These are phyloP conservation scores for Exophiala spinifera DNA, from an alignment of 2,329 filamentous ascomycete genomes.

Conservation along the genomic window DNA sequence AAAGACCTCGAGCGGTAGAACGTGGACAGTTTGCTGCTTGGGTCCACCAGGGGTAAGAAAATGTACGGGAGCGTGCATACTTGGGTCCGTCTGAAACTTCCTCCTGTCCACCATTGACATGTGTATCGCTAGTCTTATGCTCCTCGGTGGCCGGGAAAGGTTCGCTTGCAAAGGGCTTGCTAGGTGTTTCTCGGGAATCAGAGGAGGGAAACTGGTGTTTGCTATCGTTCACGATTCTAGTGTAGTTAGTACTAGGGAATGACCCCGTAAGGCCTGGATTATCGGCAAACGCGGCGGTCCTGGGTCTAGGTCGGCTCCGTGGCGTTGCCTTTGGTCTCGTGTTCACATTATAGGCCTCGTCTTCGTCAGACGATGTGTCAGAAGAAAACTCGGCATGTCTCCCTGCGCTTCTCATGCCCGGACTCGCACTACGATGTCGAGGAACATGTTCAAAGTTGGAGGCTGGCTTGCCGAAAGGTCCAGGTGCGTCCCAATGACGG, in stretches of 20 bases:
- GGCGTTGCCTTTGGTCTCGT: constrained; percentile 40
- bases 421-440: constrained; percentile 45
- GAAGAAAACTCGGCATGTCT: constrained; percentile 21
- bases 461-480: constrained; percentile 36
- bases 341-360: constrained; percentile 19
- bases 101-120: constrained; percentile 7
- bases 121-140: constrained; percentile 1
- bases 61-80: constrained; percentile 19
- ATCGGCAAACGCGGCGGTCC: constrained; percentile 5
- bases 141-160: constrained; percentile 15
- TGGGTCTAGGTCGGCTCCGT: constrained; percentile 14
- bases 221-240: constrained; percentile 23
- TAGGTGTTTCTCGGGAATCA: constrained; percentile 18
- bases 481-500: constrained; percentile 28
- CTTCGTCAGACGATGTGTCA: constrained; percentile 31
- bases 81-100: constrained; percentile 20
- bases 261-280: constrained; percentile 25
- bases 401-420: constrained; percentile 33
- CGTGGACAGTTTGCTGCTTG: background rate
- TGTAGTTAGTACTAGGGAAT: constrained; percentile 29
- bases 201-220: constrained; percentile 27
- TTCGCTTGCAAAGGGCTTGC: constrained; percentile 22
- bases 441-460: constrained; percentile 35
- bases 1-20: constrained; percentile 8
- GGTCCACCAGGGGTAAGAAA: constrained; percentile 9